Evolutionary conservation across 345 rosid genomes (phyloP).

Genomic region (Triadica sebifera): DNA sequence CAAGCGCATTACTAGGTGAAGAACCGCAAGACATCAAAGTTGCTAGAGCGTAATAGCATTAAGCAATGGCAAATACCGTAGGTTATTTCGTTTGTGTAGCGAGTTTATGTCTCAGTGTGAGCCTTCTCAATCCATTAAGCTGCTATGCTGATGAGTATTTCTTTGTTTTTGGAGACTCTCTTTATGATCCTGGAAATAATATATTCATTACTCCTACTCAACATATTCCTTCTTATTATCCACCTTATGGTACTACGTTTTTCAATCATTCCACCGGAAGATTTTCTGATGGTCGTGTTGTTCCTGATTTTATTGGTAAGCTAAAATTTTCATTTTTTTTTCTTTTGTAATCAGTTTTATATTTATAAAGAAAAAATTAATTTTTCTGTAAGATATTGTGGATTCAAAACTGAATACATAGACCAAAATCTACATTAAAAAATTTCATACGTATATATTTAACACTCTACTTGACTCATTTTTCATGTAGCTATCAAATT

Average conservation of each 20-base stretch:
- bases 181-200: background rate
- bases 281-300: background rate
- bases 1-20: background rate
- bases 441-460: too few species aligned
- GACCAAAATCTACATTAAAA: too few species aligned
- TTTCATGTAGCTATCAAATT: background rate
- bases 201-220: background rate
- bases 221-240: background rate
- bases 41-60: too few species aligned
- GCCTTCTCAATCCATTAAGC: background rate
- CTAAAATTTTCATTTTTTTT: too few species aligned
- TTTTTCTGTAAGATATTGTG: too few species aligned
- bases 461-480: too few species aligned
- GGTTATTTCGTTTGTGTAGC: background rate
- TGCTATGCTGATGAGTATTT: background rate
- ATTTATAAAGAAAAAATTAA: too few species aligned
- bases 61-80: background rate
- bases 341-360: too few species aligned
- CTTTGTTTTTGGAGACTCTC: background rate
- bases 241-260: slow-evolving; percentile 2
- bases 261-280: background rate
- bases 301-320: slow-evolving; percentile 8
- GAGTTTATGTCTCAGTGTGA: background rate
- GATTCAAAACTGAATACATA: too few species aligned
- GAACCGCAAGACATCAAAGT: background rate